Base-by-base conservation (phyloP, 306 rosid genomes). In the Begonia masoniana region DNA sequence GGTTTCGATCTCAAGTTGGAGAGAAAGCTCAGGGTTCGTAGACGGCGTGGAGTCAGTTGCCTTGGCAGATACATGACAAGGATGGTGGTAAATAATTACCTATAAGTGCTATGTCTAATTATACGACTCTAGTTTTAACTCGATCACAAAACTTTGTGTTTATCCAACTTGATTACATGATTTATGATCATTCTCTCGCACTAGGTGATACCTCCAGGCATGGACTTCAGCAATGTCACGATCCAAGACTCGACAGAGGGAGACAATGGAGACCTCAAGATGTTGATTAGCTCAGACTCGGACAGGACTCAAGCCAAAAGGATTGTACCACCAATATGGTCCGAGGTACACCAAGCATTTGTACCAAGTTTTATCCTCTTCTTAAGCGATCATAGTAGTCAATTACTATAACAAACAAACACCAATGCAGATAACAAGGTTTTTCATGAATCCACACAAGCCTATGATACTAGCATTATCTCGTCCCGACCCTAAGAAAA, bases 401-500 rank as follows among this genome's bases (percentile, higher is more conserved):
- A 31, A 31, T 31, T 31, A 31, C 39, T 31, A 31, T 31, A 5
- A 31, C 39, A 5, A 31, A 31, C 39, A 31, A 45, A 48, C 47
- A 16, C 41, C 12, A 47, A 65, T 62, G 67, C 79, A 81, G 95
- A 71, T 85, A 47, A 85, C 76, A 80, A 60, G 91, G 14, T 82
- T 85, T 71, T 82, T 85, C 72, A 82, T 87, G 39, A 85, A 85
- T 68, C 95, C 95, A 61, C 92, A 82, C 82, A 85, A 85, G 71
- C 95, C 95, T 53, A 85, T 72, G 39, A 82, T 85, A 67, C 84
- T 85, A 17, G 95, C 95, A 59, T 45, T 85, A 74, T 82, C 95
- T 10, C 82, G 95, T 9, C 95, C 95, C n/a, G 95, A 85, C 72
- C 95, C 92, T 0, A 85, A 85, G 84, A 85, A 85, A 60, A 85